These are phyloP conservation scores for Beta lomatogona DNA, from an alignment of 179 eudicot genomes.

Conservation along the genomic window DNA sequence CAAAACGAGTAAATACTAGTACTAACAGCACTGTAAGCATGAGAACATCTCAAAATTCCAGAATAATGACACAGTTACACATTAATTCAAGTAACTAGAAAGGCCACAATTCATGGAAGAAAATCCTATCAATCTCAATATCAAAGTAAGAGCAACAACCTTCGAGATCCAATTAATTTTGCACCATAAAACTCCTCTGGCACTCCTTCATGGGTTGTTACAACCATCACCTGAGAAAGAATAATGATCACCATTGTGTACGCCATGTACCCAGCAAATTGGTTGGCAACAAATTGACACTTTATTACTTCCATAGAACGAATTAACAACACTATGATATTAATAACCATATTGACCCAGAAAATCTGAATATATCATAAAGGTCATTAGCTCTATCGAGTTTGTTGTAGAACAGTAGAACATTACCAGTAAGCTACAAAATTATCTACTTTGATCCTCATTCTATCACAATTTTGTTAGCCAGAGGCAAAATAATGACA, in stretches of 20 bases:
- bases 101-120: neutral
- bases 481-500: neutral
- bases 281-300: neutral
- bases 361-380: too few species aligned
- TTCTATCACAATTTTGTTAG: neutral
- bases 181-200: slow-evolving; percentile 96
- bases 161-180: slow-evolving; percentile 81
- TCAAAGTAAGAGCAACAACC: slow-evolving; percentile 40
- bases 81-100: too few species aligned
- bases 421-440: neutral
- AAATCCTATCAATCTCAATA: neutral
- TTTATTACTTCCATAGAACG: neutral
- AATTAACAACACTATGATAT: too few species aligned
- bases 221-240: slow-evolving; percentile 80
- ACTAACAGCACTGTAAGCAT: neutral
- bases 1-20: neutral
- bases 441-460: neutral
- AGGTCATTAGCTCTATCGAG: too few species aligned
- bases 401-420: neutral
- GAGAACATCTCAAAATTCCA: neutral
- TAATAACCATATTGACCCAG: too few species aligned
- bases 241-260: neutral
- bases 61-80: too few species aligned
- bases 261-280: neutral
- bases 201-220: slow-evolving; percentile 97